Conservation (phyloP, 257 asterid species). For the Dorcoceras hygrometricum region DNA sequence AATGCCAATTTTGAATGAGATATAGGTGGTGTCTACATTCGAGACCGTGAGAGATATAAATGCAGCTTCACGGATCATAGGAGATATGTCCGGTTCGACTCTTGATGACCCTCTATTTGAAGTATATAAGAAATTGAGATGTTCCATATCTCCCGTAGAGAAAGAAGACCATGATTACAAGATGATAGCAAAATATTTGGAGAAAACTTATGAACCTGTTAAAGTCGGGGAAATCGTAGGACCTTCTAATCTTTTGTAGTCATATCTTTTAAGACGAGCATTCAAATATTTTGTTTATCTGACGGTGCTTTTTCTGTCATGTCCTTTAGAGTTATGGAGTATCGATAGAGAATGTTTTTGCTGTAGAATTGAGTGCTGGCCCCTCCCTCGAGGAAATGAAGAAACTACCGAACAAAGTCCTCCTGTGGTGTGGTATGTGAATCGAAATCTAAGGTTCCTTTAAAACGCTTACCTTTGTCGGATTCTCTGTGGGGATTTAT, state of each 20-base stretch:
- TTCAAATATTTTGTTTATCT: neutral
- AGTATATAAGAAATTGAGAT: slow-evolving; percentile 63
- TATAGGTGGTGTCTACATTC: slow-evolving; percentile 65
- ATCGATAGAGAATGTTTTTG: slow-evolving; percentile 56
- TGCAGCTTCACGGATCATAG: slow-evolving; percentile 72
- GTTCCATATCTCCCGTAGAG: slow-evolving; percentile 51
- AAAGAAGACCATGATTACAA: slow-evolving; percentile 62
- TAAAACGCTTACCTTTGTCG: too few species aligned
- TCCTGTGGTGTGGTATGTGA: slow-evolving; percentile 93
- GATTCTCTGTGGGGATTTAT: neutral
- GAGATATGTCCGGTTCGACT: slow-evolving; percentile 68
- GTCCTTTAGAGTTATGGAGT: slow-evolving; percentile 65
- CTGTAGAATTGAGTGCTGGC: slow-evolving; percentile 64
- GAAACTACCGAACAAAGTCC: slow-evolving; percentile 63
- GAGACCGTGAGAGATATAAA: slow-evolving; percentile 78
- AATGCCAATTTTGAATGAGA: neutral
- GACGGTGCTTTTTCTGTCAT: neutral
- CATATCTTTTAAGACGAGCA: too few species aligned
- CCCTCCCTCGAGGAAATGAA: slow-evolving; percentile 70
- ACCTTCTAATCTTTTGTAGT: neutral
- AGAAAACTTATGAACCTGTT: slow-evolving; percentile 76
- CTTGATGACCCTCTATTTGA: slow-evolving; percentile 78
- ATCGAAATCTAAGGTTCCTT: too few species aligned
- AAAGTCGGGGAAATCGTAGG: slow-evolving; percentile 76
- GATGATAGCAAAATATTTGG: slow-evolving; percentile 69